Evolutionary conservation across 352 stramenopile species (phyloP).

Genomic region (Phytophthora megakarya): DNA sequence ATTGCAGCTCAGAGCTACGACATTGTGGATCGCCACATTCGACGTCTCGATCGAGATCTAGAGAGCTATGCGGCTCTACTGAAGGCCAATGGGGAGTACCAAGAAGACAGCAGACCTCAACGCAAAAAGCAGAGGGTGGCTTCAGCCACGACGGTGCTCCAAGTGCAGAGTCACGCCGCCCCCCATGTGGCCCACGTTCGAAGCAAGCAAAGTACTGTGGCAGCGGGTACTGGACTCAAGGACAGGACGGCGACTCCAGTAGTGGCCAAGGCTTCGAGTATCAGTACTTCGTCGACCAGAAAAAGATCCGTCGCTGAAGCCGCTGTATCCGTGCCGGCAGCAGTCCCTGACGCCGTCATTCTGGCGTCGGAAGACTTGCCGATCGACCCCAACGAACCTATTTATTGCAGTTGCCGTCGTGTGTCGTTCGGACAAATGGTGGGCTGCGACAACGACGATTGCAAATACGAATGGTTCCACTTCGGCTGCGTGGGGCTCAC

Average conservation of each 20-base stretch:
- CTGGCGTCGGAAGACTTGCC: constrained; percentile 76
- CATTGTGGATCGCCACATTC: constrained; percentile 88
- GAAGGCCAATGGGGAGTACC: constrained; percentile 79
- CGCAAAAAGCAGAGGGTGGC: constrained; percentile 60
- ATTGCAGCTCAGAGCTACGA: constrained; percentile 88
- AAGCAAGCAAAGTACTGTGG: constrained; percentile 39
- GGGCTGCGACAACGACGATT: constrained; percentile 92
- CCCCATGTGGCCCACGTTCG: constrained; percentile 26
- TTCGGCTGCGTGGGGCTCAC: constrained; percentile 89
- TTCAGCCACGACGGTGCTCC: constrained; percentile 16
- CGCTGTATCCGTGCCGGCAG: constrained; percentile 28
- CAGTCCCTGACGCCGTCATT: constrained; percentile 24
- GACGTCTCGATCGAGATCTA: constrained; percentile 75
- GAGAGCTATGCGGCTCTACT: constrained; percentile 74
- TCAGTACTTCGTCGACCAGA: constrained; percentile 26
- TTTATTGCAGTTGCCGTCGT: constrained; percentile 87
- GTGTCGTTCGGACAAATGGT: constrained; percentile 93
- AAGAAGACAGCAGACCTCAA: constrained; percentile 63
- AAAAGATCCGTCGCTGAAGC: constrained; percentile 62
- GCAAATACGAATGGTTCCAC: constrained; percentile 94
- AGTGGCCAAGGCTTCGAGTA: constrained; percentile 24
- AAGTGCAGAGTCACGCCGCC: constrained; percentile 30
- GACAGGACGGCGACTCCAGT: constrained; percentile 22
- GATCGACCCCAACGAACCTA: constrained; percentile 88
- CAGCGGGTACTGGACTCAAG: constrained; percentile 23